These are phyloP conservation scores for Tripterygium wilfordii DNA, from an alignment of 177 flowering plant species.

Conservation along the genomic window DNA sequence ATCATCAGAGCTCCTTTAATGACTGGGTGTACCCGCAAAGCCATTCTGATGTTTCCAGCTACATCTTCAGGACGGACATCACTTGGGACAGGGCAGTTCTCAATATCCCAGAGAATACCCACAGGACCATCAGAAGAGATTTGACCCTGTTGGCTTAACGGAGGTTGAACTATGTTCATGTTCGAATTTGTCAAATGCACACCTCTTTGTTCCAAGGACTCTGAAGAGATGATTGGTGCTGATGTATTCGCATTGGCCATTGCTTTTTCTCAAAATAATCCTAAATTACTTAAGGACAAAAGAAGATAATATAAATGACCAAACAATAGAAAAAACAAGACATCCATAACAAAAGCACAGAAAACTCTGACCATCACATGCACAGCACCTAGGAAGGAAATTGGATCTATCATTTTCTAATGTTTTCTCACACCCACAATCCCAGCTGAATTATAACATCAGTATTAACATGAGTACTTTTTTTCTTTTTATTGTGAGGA, in stretches of 20 bases:
- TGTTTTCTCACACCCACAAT: no score
- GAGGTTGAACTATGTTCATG: constrained; percentile 13
- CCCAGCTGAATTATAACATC: no score
- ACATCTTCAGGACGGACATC: constrained; percentile 98
- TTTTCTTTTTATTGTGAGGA: no score
- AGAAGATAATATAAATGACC: no score
- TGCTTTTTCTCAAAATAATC: no score
- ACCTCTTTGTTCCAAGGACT: constrained; percentile 23
- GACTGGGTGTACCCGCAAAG: constrained; percentile 76
- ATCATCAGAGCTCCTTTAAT: constrained; percentile 69
- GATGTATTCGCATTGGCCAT: constrained; percentile 37
- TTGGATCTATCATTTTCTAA: no score
- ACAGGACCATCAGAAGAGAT: constrained; percentile 49
- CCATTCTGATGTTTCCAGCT: constrained; percentile 90
- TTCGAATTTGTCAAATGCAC: constrained; percentile 21
- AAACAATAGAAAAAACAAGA: no score
- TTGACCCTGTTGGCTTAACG: constrained; percentile 27
- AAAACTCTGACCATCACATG: no score
- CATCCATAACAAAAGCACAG: no score
- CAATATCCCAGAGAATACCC: constrained; percentile 95
- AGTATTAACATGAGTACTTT: no score
- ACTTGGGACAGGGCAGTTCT: constrained; percentile 91
- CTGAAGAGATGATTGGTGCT: constrained; percentile 23
- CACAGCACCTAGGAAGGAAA: no score
- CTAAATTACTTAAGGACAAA: no score